A percentile compares a stretch with the other conserved stretches of the same genome.
phyloP scores from a whole-genome alignment of 2,329 filamentous ascomycete species.

The Diaporthe sp. region DNA sequence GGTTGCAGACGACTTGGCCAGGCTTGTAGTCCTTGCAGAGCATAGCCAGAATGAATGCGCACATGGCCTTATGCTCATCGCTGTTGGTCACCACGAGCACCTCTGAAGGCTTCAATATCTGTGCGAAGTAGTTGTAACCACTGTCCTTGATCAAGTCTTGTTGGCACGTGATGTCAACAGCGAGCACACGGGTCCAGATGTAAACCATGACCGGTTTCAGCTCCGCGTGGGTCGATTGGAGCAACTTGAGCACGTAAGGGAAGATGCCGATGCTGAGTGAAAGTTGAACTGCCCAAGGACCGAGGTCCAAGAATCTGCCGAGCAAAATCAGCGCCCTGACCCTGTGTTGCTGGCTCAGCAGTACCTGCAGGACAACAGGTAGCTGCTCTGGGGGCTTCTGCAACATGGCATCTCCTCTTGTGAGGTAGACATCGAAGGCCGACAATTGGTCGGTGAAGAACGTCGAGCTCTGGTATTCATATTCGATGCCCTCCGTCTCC shows the following conservation, averaged over 20 bases:
- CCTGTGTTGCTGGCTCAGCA: constrained; percentile 94
- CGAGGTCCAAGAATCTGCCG: constrained; percentile 92
- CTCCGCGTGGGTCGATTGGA: constrained; percentile 94
- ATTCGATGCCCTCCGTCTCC: constrained; percentile 78
- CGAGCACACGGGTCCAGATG: constrained; percentile 96
- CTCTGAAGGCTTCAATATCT: constrained; percentile 87
- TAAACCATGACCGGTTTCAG: constrained; percentile 99
- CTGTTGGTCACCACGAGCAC: constrained; percentile 87
- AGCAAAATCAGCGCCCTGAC: constrained; percentile 90
- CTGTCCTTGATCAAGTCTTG: constrained; percentile 95
- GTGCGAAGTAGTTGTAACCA: constrained; percentile 96
- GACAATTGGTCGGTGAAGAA: constrained; percentile 98
- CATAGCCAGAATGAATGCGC: constrained; percentile 93
- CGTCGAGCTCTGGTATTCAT: constrained; percentile 92
- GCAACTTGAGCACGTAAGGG: constrained; percentile 95
- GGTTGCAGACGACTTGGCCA: constrained; percentile 91
- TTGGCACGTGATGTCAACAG: constrained; percentile 94
- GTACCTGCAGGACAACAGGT: constrained; percentile 93
- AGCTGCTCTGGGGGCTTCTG: constrained; percentile 93
- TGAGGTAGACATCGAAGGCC: constrained; percentile 95
- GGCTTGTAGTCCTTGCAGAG: constrained; percentile 96
- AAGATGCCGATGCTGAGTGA: constrained; percentile 98
- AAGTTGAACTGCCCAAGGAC: constrained; percentile 98
- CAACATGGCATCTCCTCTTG: constrained; percentile 80
- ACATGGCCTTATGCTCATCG: constrained; percentile 98